These are phyloP conservation scores for Cordyceps fumosorosea DNA, from an alignment of 2,329 filamentous ascomycete species.

Conservation along the genomic window DNA sequence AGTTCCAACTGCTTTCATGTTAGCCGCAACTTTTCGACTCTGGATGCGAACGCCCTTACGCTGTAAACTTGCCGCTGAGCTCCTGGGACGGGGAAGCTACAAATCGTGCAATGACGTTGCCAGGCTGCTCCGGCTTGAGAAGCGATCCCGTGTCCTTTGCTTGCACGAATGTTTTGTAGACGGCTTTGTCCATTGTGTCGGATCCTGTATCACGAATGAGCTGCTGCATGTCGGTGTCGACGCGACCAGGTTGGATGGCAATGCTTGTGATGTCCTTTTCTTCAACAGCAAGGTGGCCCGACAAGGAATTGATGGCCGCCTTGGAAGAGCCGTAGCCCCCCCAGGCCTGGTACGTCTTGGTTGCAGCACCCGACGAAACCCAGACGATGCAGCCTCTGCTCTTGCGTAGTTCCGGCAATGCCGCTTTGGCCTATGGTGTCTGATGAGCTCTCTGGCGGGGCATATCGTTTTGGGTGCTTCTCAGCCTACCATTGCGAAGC, in stretches of 20 bases:
- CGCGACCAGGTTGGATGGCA: constrained; percentile 69
- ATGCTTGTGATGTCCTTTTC: constrained; percentile 70
- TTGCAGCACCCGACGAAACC: constrained; percentile 72
- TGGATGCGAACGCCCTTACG: constrained; percentile 35
- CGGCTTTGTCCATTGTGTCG: constrained; percentile 42
- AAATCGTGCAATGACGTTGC: constrained; percentile 76
- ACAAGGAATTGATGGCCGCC: constrained; percentile 75
- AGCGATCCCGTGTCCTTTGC: constrained; percentile 66
- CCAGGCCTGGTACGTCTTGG: constrained; percentile 63
- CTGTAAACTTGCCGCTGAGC: constrained; percentile 71
- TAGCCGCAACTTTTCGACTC: constrained; percentile 6
- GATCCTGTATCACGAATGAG: constrained; percentile 60
- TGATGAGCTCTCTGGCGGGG: background rate
- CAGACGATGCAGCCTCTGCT: constrained; percentile 67
- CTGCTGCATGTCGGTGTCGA: constrained; percentile 88
- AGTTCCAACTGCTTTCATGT: constrained; percentile 28
- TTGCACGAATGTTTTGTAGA: constrained; percentile 62
- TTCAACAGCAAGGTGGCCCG: constrained; percentile 64
- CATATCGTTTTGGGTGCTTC: background rate
- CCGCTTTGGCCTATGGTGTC: constrained; percentile 55
- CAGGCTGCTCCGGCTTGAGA: constrained; percentile 76
- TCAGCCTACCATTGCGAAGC: constrained; percentile 62
- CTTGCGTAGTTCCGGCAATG: constrained; percentile 61
- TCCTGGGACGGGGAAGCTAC: constrained; percentile 57
- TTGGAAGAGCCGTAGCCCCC: constrained; percentile 77